These are phyloP conservation scores for Nothophoma quercina DNA, from an alignment of 2,329 filamentous ascomycete genomes.

Conservation along the genomic window DNA sequence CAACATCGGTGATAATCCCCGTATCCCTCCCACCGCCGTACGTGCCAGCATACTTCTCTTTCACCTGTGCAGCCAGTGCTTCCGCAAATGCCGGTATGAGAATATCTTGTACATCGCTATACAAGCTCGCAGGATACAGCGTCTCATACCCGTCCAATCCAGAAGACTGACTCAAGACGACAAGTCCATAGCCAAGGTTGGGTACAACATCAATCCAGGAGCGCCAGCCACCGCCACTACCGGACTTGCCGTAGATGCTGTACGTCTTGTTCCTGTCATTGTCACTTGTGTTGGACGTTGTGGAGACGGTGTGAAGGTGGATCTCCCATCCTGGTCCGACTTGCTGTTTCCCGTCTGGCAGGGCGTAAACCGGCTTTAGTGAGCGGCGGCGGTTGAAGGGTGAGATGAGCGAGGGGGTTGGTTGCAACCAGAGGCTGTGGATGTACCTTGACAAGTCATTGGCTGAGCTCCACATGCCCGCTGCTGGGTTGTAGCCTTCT, in stretches of 20 bases:
- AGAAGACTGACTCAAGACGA: conserved; percentile 32
- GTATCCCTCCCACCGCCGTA: conserved; percentile 31
- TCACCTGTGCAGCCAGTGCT: conserved; percentile 22
- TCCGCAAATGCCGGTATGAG: conserved; percentile 38
- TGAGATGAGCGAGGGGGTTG: conserved; percentile 33
- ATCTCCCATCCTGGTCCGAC: conserved; percentile 44
- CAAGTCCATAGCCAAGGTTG: conserved; percentile 40
- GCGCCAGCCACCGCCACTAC: conserved; percentile 43
- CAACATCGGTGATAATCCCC: conserved; percentile 29
- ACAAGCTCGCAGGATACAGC: conserved; percentile 27
- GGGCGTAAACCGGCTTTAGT: conserved; percentile 29
- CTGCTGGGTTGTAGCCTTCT: conserved; percentile 41
- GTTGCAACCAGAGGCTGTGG: conserved; percentile 35
- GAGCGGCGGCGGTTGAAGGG: conserved; percentile 33
- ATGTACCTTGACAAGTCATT: conserved; percentile 40
- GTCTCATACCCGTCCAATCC: conserved; percentile 23
- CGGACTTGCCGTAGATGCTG: conserved; percentile 41
- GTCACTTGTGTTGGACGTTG: conserved; percentile 12
- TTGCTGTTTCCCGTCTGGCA: conserved; percentile 39
- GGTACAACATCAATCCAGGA: conserved; percentile 42
- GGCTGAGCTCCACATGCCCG: conserved; percentile 43
- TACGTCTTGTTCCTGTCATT: conserved; percentile 29
- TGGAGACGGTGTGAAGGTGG: conserved; percentile 21
- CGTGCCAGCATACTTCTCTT: conserved; percentile 31
- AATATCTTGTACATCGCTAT: conserved; percentile 30